A percentile compares a stretch with the other conserved stretches of the same genome.
Conservation (phyloP, 192 early-diverging fungal species). For the Podila clonocystis region DNA sequence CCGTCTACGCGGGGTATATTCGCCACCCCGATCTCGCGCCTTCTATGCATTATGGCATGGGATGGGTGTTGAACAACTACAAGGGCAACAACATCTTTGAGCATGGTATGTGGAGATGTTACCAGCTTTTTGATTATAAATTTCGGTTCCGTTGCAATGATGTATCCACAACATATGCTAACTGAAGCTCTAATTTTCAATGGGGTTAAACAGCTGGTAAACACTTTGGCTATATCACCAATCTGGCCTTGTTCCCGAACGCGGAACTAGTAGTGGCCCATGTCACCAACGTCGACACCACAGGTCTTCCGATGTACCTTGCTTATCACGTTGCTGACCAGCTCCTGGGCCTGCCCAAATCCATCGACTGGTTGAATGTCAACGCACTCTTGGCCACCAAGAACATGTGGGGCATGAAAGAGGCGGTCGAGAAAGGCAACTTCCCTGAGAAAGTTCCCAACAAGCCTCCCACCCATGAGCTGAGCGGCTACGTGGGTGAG, state of each 20-base stretch:
- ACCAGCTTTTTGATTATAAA: background rate
- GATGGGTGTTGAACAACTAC: conserved; percentile 9
- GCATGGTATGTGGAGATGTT: conserved; percentile 2
- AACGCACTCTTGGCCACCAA: background rate
- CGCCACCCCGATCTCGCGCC: background rate
- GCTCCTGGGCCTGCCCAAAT: background rate
- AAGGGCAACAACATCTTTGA: conserved; percentile 9
- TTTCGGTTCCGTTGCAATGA: too few species aligned
- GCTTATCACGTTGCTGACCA: conserved; percentile 1
- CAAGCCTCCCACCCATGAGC: background rate
- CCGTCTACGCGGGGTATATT: background rate
- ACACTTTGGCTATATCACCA: background rate
- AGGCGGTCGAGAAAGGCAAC: background rate
- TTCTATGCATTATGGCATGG: conserved; percentile 8
- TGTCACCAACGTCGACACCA: background rate
- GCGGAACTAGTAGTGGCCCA: background rate
- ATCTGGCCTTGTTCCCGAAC: background rate
- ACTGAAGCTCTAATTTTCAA: too few species aligned
- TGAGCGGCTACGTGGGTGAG: background rate
- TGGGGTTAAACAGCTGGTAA: background rate
- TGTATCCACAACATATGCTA: too few species aligned
- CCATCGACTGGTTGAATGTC: background rate
- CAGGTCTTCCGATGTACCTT: background rate
- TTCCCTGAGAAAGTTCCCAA: background rate
- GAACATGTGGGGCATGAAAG: background rate